These are phyloP conservation scores for Phialocephala sp. DNA, from an alignment of 2,329 filamentous ascomycete genomes.

Conservation along the genomic window DNA sequence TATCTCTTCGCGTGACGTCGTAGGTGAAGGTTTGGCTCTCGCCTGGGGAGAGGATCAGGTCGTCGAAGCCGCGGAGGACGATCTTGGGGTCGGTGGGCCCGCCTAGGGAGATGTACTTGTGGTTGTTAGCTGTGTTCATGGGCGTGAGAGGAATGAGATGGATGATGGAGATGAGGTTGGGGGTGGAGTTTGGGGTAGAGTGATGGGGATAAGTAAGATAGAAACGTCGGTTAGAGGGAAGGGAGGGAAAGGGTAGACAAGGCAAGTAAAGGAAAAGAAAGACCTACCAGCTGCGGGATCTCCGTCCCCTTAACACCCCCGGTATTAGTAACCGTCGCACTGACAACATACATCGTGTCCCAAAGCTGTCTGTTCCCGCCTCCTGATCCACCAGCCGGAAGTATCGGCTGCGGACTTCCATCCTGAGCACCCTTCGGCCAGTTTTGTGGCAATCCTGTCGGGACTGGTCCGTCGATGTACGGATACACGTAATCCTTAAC, in stretches of 20 bases:
- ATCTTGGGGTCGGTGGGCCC: slow-evolving; percentile 71
- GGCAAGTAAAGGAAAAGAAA: slow-evolving; percentile 29
- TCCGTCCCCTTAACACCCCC: slow-evolving; percentile 59
- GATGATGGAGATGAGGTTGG: too few relatives aligned
- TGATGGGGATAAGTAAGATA: too few relatives aligned
- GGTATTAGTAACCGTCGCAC: slow-evolving; percentile 61
- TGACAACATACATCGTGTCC: slow-evolving; percentile 59
- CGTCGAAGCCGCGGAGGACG: slow-evolving; percentile 81
- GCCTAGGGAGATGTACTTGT: slow-evolving; percentile 77
- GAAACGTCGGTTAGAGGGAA: too few relatives aligned
- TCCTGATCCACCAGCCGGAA: slow-evolving; percentile 54
- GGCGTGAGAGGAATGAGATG: too few relatives aligned
- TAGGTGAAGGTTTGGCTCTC: slow-evolving; percentile 69
- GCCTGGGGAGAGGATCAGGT: slow-evolving; percentile 72
- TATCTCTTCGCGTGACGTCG: slow-evolving; percentile 76
- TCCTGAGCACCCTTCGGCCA: slow-evolving; percentile 49
- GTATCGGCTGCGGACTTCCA: slow-evolving; percentile 51
- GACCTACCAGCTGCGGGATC: slow-evolving; percentile 57
- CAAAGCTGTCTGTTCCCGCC: slow-evolving; percentile 61
- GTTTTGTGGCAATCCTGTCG: slow-evolving; percentile 30
- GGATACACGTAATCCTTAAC: slow-evolving; percentile 59
- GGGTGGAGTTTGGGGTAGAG: too few relatives aligned
- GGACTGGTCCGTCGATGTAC: slow-evolving; percentile 54
- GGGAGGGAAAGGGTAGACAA: too few relatives aligned
- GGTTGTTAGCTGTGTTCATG: slow-evolving; percentile 43